Base-by-base conservation (phyloP, 768 basidiomycete species). In the Boletus vinaceobasis region DNA sequence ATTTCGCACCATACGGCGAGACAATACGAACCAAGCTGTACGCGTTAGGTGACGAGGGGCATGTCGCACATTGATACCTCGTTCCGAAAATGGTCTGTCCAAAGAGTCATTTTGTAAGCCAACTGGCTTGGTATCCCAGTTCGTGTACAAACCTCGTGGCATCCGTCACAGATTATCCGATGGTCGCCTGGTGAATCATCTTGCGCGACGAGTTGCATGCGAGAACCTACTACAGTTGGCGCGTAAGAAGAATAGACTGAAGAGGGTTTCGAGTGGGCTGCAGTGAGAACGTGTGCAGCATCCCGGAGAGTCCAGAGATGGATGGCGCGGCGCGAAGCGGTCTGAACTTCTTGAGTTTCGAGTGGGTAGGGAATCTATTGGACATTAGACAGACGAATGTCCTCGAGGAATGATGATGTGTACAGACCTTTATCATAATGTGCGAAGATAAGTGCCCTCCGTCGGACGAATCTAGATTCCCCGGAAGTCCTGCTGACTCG, bases 51-150 rank as follows among this genome's bases (percentile, higher is more conserved):
- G 75, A 75, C 5, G 93, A 93, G 0, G 91, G 83, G 63, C 95
- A 98, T 56, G 86, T 88, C 14, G 88, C 91, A 65, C 95, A 98
- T 66, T 97, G 94, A 68, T 88, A 98, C 40, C 94, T 78, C 43
- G 80, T 73, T 6, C 95, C 93, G 48, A 84, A 70, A 52, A 96
- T 93, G 27, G 77, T 71, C 89, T 93, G 61, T 37, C 40, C 53
- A 56, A 19, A 7, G 5, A 23, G 21, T 50, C 27, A 10, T 23
- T 43, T 23, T 26, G 13, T 51, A 1, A 36, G 19, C 1, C 33
- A 42, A n/a, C 10, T 6, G 23, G 44, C 40, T 19, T 11, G 42
- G n/a, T 50, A 8, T 31, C 6, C 31, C 27, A 13, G 27, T 26
- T 58, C n/a, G 21, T 46, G 31, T 35, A 63, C 79, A 37, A 58